These are phyloP conservation scores for Umbellularia californica DNA, from an alignment of 164 flowering plant species.

Conservation along the genomic window DNA sequence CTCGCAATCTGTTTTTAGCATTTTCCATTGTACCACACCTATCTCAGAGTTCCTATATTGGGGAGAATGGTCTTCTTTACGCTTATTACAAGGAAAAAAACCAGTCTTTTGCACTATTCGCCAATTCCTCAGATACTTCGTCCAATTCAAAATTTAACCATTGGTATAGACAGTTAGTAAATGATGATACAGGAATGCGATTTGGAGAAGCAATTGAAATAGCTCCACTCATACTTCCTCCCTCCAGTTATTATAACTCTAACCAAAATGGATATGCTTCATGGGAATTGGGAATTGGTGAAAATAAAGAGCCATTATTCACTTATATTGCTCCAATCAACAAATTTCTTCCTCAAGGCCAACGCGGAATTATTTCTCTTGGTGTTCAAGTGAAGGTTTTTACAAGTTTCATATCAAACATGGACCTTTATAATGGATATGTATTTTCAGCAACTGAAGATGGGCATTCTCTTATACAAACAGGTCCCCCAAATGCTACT, in stretches of 20 bases:
- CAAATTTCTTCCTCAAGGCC: conserved; percentile 11
- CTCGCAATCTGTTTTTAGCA: conserved; percentile 37
- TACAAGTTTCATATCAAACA: conserved; percentile 14
- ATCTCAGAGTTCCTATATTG: conserved; percentile 49
- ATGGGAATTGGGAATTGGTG: conserved; percentile 31
- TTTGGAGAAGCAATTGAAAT: conserved; percentile 24
- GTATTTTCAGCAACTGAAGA: conserved; percentile 37
- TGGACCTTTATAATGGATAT: conserved; percentile 28
- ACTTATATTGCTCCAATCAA: conserved; percentile 24
- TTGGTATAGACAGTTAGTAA: conserved; percentile 41
- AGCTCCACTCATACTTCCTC: not conserved
- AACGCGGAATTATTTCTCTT: conserved; percentile 41
- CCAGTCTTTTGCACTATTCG: conserved; percentile 30
- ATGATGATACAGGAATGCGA: conserved; percentile 30
- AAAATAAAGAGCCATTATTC: conserved; percentile 22
- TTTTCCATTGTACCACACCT: conserved; percentile 27
- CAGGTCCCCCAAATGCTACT: conserved; percentile 25
- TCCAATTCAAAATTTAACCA: not conserved
- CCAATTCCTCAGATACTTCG: conserved; percentile 31
- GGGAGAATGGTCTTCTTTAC: conserved; percentile 41
- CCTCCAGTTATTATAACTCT: conserved; percentile 39
- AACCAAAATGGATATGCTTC: conserved; percentile 26
- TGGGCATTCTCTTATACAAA: conserved; percentile 28
- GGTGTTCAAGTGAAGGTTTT: conserved; percentile 38
- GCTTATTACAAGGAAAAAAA: conserved; percentile 34